Evolutionary conservation across 2,329 filamentous ascomycete species (phyloP).

Genomic region (Monilinia laxa): DNA sequence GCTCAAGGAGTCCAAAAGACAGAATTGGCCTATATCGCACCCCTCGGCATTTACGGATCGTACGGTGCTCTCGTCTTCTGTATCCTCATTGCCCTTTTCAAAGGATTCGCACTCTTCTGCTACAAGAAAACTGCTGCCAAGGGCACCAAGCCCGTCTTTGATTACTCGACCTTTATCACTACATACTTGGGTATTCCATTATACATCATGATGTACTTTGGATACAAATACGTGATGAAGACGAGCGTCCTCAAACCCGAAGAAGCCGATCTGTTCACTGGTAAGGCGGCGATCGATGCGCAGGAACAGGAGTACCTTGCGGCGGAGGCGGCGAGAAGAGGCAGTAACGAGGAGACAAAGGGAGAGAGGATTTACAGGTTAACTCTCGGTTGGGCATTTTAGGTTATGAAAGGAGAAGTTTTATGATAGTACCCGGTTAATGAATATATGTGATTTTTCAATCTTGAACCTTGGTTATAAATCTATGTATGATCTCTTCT

Average conservation of each 20-base stretch:
- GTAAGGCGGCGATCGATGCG: constrained; percentile 59
- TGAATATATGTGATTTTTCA: background rate
- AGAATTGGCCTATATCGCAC: constrained; percentile 65
- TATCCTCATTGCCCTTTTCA: constrained; percentile 73
- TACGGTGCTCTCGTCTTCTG: constrained; percentile 69
- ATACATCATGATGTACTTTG: constrained; percentile 59
- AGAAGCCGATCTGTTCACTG: constrained; percentile 56
- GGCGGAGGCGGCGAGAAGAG: constrained; percentile 28
- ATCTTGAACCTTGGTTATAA: background rate
- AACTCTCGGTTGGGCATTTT: constrained; percentile 26
- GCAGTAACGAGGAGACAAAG: constrained; percentile 25
- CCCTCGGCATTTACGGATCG: constrained; percentile 70
- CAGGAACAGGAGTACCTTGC: constrained; percentile 50
- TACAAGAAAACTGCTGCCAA: constrained; percentile 23
- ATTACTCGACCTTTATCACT: constrained; percentile 65
- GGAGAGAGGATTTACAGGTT: constrained; percentile 25
- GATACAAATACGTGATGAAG: constrained; percentile 51
- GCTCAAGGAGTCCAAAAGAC: constrained; percentile 59
- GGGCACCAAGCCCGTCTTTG: constrained; percentile 55
- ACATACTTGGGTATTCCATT: constrained; percentile 63
- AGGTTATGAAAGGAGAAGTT: background rate
- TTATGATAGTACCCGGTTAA: background rate
- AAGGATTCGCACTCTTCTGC: constrained; percentile 74
- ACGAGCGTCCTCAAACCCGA: constrained; percentile 48
- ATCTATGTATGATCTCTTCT: background rate